A percentile compares a stretch with the other conserved stretches of the same genome.
Conservation (phyloP, 1,139 yeast genomes). For the Candida labiduridarum region DNA sequence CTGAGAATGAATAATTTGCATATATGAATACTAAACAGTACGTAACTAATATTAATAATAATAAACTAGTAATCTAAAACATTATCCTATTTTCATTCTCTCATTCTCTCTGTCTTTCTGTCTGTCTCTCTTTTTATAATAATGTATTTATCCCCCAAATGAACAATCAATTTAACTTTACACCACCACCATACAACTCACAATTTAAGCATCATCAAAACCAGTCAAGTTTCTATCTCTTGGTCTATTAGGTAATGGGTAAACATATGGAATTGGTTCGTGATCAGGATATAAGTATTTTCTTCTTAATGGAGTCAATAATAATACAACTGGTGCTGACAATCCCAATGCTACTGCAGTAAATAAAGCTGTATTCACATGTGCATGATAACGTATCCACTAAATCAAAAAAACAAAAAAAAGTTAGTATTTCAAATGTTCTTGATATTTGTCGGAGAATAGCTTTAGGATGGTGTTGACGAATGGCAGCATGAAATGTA, state of each 20-base stretch:
- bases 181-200: not conserved
- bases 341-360: constrained; percentile 69
- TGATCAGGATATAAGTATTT: constrained; percentile 69
- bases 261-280: constrained; percentile 65
- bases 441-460: too few relatives aligned
- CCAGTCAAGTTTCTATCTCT: constrained; percentile 55
- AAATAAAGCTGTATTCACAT: constrained; percentile 77
- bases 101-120: too few relatives aligned
- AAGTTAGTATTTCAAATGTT: constrained; percentile 8
- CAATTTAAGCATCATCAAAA: constrained; percentile 49
- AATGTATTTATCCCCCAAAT: not conserved
- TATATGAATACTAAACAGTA: too few relatives aligned
- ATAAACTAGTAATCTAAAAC: not conserved
- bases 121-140: not conserved
- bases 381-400: constrained; percentile 83
- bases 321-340: constrained; percentile 65
- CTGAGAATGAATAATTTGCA: too few relatives aligned
- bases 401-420: constrained; percentile 20
- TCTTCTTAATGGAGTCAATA: constrained; percentile 71
- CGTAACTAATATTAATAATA: not conserved
- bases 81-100: not conserved
- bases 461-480: too few relatives aligned
- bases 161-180: not conserved
- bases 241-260: constrained; percentile 66
- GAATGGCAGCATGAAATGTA: too few relatives aligned